Evolutionary conservation across 2,329 filamentous ascomycete genomes (phyloP).

Genomic region (Alternaria atra): DNA sequence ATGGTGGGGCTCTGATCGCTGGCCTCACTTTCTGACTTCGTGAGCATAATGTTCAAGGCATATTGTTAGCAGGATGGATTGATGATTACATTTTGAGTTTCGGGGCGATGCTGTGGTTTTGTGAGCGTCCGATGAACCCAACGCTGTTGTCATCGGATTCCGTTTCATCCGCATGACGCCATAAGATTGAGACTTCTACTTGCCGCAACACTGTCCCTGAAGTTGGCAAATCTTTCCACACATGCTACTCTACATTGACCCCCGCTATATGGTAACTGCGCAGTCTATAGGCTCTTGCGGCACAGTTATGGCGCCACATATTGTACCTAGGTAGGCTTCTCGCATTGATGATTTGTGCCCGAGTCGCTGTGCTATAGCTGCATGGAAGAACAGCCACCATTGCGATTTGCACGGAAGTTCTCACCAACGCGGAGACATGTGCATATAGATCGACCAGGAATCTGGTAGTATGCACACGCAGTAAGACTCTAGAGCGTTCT

Average conservation of each 20-base stretch:
- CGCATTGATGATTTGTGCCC: neutral
- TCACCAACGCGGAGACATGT: constrained; percentile 1
- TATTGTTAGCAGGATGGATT: neutral
- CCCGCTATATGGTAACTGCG: neutral
- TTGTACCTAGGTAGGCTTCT: neutral
- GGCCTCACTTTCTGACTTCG: constrained; percentile 2
- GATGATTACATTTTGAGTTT: neutral
- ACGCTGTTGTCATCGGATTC: neutral
- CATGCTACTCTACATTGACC: neutral
- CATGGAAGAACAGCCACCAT: constrained; percentile 6
- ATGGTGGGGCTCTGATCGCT: neutral
- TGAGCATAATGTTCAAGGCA: neutral
- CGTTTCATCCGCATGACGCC: neutral
- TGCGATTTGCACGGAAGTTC: constrained; percentile 11
- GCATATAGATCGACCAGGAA: constrained; percentile 27
- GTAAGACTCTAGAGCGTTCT: constrained; percentile 14
- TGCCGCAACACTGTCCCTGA: neutral
- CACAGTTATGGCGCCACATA: neutral
- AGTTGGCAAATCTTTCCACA: neutral
- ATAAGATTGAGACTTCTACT: neutral
- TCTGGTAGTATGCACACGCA: constrained; percentile 14
- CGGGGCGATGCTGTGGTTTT: neutral
- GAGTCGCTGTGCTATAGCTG: neutral
- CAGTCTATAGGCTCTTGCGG: neutral
- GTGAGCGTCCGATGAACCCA: neutral